Conservation (phyloP, 1,284 basidiomycete genomes). For the Fomitopsis pinicola region DNA sequence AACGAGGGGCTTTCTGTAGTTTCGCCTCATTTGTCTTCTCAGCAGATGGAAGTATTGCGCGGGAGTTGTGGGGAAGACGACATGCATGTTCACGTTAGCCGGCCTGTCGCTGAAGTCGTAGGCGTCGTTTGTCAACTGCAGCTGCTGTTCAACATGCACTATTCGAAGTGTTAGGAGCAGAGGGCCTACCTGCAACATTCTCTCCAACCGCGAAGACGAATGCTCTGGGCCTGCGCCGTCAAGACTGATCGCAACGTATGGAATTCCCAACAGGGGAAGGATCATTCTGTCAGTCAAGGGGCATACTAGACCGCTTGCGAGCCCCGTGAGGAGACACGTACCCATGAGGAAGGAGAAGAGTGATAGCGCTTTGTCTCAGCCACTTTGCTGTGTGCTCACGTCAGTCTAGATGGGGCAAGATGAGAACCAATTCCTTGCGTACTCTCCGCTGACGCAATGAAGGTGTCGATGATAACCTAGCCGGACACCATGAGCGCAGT, state of each 20-base stretch:
- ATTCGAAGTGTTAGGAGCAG: background rate
- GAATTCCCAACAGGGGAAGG: background rate
- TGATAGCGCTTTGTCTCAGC: conserved; percentile 88
- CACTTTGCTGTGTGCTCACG: conserved; percentile 70
- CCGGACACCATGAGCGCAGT: background rate
- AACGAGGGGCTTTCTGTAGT: conserved; percentile 82
- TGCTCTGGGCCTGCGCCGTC: conserved; percentile 93
- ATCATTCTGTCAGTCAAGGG: too few relatives aligned
- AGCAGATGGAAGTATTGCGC: conserved; percentile 90
- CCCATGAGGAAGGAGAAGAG: conserved; percentile 80
- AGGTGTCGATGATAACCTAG: conserved; percentile 82
- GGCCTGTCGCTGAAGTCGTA: conserved; percentile 37
- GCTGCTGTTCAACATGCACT: background rate
- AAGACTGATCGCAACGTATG: conserved; percentile 34
- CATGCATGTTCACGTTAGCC: conserved; percentile 73
- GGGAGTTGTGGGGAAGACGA: conserved; percentile 83
- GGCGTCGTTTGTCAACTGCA: conserved; percentile 68
- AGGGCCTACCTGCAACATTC: conserved; percentile 72
- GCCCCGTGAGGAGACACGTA: conserved; percentile 6
- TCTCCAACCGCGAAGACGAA: conserved; percentile 80
- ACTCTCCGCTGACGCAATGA: conserved; percentile 81
- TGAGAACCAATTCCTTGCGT: conserved; percentile 22
- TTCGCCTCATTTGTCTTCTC: conserved; percentile 76
- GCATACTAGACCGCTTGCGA: too few relatives aligned
- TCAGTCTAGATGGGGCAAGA: background rate